Base-by-base conservation (phyloP, 2,329 filamentous ascomycete genomes). In the Sporothrix brasiliensis region DNA sequence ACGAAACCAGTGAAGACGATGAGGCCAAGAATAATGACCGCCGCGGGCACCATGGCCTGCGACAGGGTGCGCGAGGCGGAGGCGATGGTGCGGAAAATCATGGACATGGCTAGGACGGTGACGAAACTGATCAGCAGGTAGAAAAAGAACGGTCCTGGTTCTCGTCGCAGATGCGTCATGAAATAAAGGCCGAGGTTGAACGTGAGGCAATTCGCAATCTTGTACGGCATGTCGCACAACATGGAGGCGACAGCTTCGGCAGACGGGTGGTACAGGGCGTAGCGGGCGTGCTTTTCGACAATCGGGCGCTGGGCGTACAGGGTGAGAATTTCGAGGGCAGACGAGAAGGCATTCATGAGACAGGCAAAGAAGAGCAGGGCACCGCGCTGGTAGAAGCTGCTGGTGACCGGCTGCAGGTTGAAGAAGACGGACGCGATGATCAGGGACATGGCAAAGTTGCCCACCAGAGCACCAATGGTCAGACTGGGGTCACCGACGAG, bases 281-380 rank as follows among this genome's bases (percentile, higher is more conserved):
- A 97, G 71, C 91, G 88, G 70, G 86, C 82, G 75, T 97, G 94
- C 78, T 97, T 97, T 78, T 97, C 93, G 72, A 97, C 92, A 75
- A 97, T 97, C 1, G 92, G 91, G 50, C 94, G 90, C 86, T 97
- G 93, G 2, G 92, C 88, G 77, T 95, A 97, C 4, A 97, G 85
- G 0, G 92, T 93, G 47, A 95, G 80, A 77, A 97, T 95, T 84
- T 95, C 92, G 52, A 95, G 85, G 70, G 91, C 91, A 77, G 88
- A 91, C 73, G 89, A 86, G 76, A 96, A 95, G 61, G 92, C 92
- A 79, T 95, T 96, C 83, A 95, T 89, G 72, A 97, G 83, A 76
- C 93, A 89, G 74, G 92, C 92, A 77, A 97, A 95, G 87, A 97
- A 97, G 68, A 97, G 83, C 30, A 97, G 84, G 58, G 91, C 89